phyloP scores from a whole-genome alignment of 306 rosid species.

The Begonia loranthoides region DNA sequence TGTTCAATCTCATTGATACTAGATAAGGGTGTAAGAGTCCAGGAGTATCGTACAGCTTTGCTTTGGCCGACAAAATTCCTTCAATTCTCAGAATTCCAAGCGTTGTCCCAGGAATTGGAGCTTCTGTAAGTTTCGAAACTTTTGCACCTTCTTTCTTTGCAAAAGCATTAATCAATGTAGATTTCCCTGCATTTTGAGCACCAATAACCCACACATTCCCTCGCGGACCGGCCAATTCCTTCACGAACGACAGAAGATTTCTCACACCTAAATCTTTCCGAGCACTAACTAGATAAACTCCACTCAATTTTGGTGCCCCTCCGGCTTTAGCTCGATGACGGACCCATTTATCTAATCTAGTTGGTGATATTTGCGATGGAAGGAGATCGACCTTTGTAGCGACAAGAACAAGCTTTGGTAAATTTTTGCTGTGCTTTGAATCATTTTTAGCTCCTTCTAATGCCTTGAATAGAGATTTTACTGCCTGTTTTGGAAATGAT shows the following conservation, averaged over 20 bases:
- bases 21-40: constrained; percentile 79
- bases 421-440: constrained; percentile 33
- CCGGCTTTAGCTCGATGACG: constrained; percentile 61
- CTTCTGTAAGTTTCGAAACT: constrained; percentile 79
- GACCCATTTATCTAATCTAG: constrained; percentile 91
- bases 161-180: constrained; percentile 69
- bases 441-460: constrained; percentile 38
- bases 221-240: constrained; percentile 81
- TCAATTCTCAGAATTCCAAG: constrained; percentile 79
- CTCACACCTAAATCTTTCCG: constrained; percentile 66
- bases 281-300: constrained; percentile 73
- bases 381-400: constrained; percentile 89
- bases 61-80: constrained; percentile 82
- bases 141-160: constrained; percentile 77
- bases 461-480: constrained; percentile 57
- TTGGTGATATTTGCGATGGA: constrained; percentile 71
- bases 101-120: constrained; percentile 89
- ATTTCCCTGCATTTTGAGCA: constrained; percentile 94
- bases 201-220: constrained; percentile 97
- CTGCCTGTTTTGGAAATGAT: constrained; percentile 70
- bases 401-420: constrained; percentile 86
- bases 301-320: constrained; percentile 72
- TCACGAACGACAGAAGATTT: constrained; percentile 65
- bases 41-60: constrained; percentile 89
- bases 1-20: constrained; percentile 62